Conservation (phyloP, 768 basidiomycete species). For the Boletus huronensis region DNA sequence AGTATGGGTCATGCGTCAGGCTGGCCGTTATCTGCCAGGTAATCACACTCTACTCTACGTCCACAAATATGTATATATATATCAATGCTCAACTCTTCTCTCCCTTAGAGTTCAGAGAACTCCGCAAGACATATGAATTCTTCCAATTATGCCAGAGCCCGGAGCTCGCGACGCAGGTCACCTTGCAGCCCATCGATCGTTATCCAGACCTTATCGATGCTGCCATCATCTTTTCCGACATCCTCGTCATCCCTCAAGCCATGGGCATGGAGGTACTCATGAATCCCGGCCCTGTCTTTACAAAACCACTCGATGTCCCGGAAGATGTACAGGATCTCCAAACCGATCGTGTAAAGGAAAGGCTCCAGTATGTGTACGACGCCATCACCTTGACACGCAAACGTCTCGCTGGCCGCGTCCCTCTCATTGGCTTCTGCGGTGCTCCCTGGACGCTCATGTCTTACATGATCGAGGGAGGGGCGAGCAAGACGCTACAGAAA, state of each 20-base stretch:
- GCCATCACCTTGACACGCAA: slow-evolving; percentile 85
- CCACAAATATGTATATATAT: no score
- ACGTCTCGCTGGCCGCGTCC: slow-evolving; percentile 81
- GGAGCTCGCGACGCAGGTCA: slow-evolving; percentile 82
- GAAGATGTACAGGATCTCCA: slow-evolving; percentile 64
- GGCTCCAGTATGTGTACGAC: slow-evolving; percentile 88
- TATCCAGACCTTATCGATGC: slow-evolving; percentile 88
- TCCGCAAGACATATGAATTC: slow-evolving; percentile 86
- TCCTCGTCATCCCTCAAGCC: slow-evolving; percentile 96
- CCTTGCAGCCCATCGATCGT: slow-evolving; percentile 89
- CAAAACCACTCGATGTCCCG: slow-evolving; percentile 77
- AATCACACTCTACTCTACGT: slow-evolving; percentile 18
- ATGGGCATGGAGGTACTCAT: slow-evolving; percentile 95
- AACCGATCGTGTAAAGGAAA: slow-evolving; percentile 74
- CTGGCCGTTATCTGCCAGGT: slow-evolving; percentile 94
- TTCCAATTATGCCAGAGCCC: slow-evolving; percentile 95
- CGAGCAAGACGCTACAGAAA: slow-evolving; percentile 86
- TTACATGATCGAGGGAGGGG: slow-evolving; percentile 98
- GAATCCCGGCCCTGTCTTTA: slow-evolving; percentile 89
- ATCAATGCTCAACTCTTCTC: background rate
- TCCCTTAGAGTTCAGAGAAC: slow-evolving; percentile 75
- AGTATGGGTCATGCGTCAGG: slow-evolving; percentile 99
- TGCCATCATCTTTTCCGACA: slow-evolving; percentile 97
- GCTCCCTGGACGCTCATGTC: slow-evolving; percentile 98
- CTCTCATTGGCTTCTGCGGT: slow-evolving; percentile 95